A percentile compares a stretch with the other conserved stretches of the same genome.
These are phyloP conservation scores for Ophiostoma ulmi DNA, from an alignment of 2,329 filamentous ascomycete species.

Conservation along the genomic window DNA sequence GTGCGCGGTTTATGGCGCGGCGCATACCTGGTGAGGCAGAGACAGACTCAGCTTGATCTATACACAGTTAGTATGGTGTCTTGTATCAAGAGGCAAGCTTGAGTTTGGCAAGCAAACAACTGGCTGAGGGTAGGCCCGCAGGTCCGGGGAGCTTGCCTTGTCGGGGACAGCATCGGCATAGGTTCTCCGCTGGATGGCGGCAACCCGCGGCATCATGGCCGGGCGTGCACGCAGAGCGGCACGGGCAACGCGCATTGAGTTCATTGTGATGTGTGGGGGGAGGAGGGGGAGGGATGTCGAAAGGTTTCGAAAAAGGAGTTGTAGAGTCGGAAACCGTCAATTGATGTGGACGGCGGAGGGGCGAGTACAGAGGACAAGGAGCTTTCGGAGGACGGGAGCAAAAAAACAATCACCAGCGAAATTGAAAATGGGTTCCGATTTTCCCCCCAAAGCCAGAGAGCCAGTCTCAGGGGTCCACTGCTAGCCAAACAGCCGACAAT, in stretches of 20 bases:
- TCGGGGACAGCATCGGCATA: slow-evolving; percentile 85
- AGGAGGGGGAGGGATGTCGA: neutral
- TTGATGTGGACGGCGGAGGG: slow-evolving; percentile 17
- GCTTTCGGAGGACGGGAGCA: slow-evolving; percentile 24
- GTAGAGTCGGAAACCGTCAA: slow-evolving; percentile 14
- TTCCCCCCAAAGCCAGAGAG: slow-evolving; percentile 18
- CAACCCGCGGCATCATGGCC: slow-evolving; percentile 60
- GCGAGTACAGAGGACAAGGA: slow-evolving; percentile 17
- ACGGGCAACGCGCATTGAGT: slow-evolving; percentile 87
- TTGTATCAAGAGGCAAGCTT: neutral
- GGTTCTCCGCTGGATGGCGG: slow-evolving; percentile 69
- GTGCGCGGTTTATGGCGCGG: slow-evolving; percentile 21
- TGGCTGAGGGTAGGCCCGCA: neutral
- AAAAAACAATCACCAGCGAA: slow-evolving; percentile 25
- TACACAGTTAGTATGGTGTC: slow-evolving; percentile 17
- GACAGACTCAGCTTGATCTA: slow-evolving; percentile 95
- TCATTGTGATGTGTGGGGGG: slow-evolving; percentile 60
- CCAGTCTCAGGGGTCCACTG: slow-evolving; percentile 12
- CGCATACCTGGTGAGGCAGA: slow-evolving; percentile 90
- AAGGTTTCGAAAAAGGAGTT: neutral
- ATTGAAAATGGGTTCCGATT: slow-evolving; percentile 23
- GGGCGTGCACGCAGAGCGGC: slow-evolving; percentile 80
- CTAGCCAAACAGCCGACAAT: neutral
- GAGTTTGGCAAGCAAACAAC: neutral
- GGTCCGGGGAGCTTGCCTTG: slow-evolving; percentile 53